Evolutionary conservation across 176 grass and related monocot genomes (phyloP).

Genomic region (Zoysia japonica): DNA sequence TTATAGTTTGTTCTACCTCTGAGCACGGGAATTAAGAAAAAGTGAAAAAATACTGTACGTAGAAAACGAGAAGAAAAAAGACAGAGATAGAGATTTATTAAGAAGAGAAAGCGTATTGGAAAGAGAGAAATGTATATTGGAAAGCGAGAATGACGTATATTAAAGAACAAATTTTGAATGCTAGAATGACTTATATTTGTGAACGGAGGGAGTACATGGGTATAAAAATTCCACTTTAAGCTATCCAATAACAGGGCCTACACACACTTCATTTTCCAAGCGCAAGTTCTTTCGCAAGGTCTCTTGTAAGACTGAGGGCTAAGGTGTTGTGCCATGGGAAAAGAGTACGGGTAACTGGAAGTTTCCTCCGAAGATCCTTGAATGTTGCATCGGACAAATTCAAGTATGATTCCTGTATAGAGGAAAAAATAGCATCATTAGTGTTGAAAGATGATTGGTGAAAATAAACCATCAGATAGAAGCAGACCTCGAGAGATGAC

Average conservation of each 20-base stretch:
- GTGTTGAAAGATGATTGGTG: not conserved
- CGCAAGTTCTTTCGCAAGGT: conserved; percentile 86
- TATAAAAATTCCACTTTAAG: conserved; percentile 33
- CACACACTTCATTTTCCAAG: conserved; percentile 66
- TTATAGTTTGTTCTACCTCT: too few relatives aligned
- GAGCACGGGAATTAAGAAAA: too few relatives aligned
- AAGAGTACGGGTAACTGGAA: conserved; percentile 89
- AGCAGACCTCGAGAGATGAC: conserved; percentile 82
- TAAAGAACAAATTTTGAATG: too few relatives aligned
- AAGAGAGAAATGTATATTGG: too few relatives aligned
- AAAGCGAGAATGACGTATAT: too few relatives aligned
- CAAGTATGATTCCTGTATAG: conserved; percentile 75
- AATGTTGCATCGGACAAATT: conserved; percentile 86
- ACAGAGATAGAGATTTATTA: too few relatives aligned
- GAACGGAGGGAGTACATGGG: too few relatives aligned
- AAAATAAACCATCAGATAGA: conserved; percentile 39
- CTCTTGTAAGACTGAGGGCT: conserved; percentile 73
- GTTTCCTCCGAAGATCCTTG: conserved; percentile 98
- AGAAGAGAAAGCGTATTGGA: too few relatives aligned
- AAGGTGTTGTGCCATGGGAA: conserved; percentile 94
- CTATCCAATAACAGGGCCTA: conserved; percentile 12
- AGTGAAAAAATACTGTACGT: too few relatives aligned
- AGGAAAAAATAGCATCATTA: conserved; percentile 21
- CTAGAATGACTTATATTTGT: too few relatives aligned
- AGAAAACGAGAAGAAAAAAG: too few relatives aligned